These are phyloP conservation scores for Aureobasidium vineae DNA, from an alignment of 2,329 filamentous ascomycete species.

Conservation along the genomic window DNA sequence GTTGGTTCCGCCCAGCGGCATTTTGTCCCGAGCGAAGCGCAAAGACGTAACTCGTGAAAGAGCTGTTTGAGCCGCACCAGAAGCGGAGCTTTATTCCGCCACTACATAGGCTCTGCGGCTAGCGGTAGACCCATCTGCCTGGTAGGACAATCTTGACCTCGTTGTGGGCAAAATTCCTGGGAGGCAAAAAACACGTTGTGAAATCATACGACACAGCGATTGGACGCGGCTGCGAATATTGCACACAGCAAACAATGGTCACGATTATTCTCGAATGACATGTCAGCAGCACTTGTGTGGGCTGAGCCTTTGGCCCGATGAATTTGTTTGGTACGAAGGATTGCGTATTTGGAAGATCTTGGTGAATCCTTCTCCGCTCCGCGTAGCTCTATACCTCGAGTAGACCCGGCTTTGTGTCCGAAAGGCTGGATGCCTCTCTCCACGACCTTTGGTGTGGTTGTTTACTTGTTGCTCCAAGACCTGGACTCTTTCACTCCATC, in stretches of 20 bases:
- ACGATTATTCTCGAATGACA: background rate
- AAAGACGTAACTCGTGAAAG: background rate
- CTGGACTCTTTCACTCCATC: background rate
- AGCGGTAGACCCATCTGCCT: background rate
- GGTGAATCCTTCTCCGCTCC: constrained; percentile 13
- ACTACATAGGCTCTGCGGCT: background rate
- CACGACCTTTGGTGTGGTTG: background rate
- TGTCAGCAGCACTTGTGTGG: background rate
- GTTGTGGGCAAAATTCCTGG: background rate
- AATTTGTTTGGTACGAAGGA: background rate
- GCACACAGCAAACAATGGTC: background rate
- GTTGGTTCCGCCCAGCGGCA: background rate
- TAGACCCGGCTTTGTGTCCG: background rate
- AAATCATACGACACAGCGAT: background rate
- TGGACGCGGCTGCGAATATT: background rate
- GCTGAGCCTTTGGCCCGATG: background rate
- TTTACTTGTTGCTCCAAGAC: background rate
- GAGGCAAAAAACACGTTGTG: background rate
- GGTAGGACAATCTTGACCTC: background rate
- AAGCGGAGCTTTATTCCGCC: background rate
- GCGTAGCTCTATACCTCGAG: background rate
- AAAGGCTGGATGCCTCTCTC: background rate
- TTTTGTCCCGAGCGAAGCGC: background rate
- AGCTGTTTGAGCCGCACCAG: background rate
- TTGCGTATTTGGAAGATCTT: background rate